Conservation (phyloP, 345 rosid species). For the Hypericum perforatum region DNA sequence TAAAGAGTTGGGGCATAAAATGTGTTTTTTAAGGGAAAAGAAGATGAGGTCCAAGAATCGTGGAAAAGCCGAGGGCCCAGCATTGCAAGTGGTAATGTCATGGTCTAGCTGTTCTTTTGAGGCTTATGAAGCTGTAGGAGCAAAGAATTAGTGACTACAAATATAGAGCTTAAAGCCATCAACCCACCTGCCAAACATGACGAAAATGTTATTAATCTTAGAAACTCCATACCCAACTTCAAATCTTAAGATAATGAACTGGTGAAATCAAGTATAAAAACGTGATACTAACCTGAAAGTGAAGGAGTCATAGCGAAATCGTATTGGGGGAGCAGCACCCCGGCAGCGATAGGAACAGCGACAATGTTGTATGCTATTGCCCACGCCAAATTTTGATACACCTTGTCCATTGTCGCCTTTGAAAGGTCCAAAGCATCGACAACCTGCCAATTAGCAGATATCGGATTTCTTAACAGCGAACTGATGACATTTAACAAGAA, state of each 20-base stretch:
- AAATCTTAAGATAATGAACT: too few species aligned
- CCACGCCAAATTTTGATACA: constrained; percentile 86
- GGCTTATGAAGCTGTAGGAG: constrained; percentile 56
- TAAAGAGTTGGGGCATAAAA: too few species aligned
- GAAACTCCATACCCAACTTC: background rate
- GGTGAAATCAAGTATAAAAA: too few species aligned
- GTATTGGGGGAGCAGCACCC: constrained; percentile 68
- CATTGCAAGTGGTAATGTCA: background rate
- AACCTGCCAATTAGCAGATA: constrained; percentile 33
- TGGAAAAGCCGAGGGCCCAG: background rate
- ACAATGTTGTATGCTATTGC: constrained; percentile 70
- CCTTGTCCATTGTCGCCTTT: constrained; percentile 79
- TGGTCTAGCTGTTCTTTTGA: constrained; percentile 17
- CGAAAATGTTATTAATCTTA: background rate
- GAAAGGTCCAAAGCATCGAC: constrained; percentile 80
- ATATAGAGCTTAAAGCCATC: constrained; percentile 88
- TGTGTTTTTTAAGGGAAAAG: too few species aligned
- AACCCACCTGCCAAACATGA: constrained; percentile 52
- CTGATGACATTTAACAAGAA: too few species aligned
- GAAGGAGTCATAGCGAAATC: constrained; percentile 92
- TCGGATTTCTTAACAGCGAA: background rate
- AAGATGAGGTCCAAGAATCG: background rate
- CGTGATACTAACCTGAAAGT: constrained; percentile 48
- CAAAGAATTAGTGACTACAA: constrained; percentile 79
- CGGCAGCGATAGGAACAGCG: constrained; percentile 88